Base-by-base conservation (phyloP, 2,329 filamentous ascomycete genomes). In the Colletotrichum tamarilloi region DNA sequence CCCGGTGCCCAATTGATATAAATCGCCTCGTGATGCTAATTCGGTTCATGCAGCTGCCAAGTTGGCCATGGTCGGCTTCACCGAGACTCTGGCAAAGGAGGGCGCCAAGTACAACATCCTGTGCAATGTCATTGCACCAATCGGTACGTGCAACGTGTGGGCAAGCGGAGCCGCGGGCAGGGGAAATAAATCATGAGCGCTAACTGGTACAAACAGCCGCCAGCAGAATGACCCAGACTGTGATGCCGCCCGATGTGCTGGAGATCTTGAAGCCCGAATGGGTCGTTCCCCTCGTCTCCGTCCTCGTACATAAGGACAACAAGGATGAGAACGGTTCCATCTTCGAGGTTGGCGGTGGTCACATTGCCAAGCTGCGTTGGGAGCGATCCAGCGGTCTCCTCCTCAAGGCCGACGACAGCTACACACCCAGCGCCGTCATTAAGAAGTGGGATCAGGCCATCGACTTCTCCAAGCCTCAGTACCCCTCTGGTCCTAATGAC, bases 31-130 rank as follows among this genome's bases (percentile, higher is more conserved):
- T 19, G 6, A 26, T 59, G 35, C 56, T 77, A 49, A 73, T 59
- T 57, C 62, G 11, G 28, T 19, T 53, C 38, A 28, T 22, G 14
- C 32, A 87, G 95, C 97, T 74, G 97, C 97, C 80, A 99, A 98
- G 88, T 89, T 98, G 76, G 94, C 94, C 76, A 92, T 97, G 87
- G 95, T 99, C 75, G 97, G 96, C 77, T 98, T 98, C 87, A 98
- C 95, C 52, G 96, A 99, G 89, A 98, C 97, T 4, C 89, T 99
- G 75, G 97, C 97, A 74, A 98, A 98, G 89, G 97, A 99, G 87
- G 97, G 97, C 77, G 88, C 91, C 81, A 98, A 98, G 86, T 99
- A 99, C 88, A 98, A 98, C 89, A 98, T 99, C 78, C 86, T 98
- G 79, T 91, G 89, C 87, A 99, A 99, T 84, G 94, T 94, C 79